A percentile compares a stretch with the other conserved stretches of the same genome.
Conservation (phyloP, 164 flowering plant species). For the Chimonanthus praecox region DNA sequence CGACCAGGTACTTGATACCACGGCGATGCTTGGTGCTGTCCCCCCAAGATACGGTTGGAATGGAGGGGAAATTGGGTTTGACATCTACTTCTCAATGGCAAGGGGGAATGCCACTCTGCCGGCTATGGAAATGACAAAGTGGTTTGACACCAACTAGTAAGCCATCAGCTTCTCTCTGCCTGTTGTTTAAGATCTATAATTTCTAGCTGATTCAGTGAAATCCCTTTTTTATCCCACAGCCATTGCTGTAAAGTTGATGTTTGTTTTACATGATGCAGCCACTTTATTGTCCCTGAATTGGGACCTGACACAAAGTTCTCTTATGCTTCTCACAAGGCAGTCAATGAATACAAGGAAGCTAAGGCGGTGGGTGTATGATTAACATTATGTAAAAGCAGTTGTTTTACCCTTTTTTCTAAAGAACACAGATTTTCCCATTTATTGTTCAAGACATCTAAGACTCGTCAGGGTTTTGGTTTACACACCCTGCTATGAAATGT, state of each 20-base stretch:
- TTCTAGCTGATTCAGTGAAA: background rate
- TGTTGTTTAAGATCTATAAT: background rate
- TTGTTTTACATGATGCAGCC: constrained; percentile 38
- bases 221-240: background rate
- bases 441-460: no score
- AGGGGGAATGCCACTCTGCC: constrained; percentile 84
- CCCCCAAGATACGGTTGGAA: constrained; percentile 69
- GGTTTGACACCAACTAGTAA: constrained; percentile 97
- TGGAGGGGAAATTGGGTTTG: constrained; percentile 76
- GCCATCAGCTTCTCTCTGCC: constrained; percentile 15
- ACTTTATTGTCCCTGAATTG: constrained; percentile 90
- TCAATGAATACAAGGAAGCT: constrained; percentile 86
- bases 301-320: constrained; percentile 84
- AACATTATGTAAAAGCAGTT: no score
- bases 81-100: constrained; percentile 84
- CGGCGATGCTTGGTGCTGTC: constrained; percentile 35
- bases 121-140: constrained; percentile 96
- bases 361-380: constrained; percentile 47
- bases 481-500: background rate
- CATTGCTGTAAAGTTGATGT: background rate
- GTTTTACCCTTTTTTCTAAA: background rate
- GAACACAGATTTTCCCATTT: no score
- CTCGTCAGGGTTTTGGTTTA: background rate
- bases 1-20: constrained; percentile 79
- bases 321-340: constrained; percentile 92